Percentiles rank a stretch among this genome's conserved stretches.
phyloP scores from a whole-genome alignment of 2,329 filamentous ascomycete genomes.

The Fusarium buxicola region DNA sequence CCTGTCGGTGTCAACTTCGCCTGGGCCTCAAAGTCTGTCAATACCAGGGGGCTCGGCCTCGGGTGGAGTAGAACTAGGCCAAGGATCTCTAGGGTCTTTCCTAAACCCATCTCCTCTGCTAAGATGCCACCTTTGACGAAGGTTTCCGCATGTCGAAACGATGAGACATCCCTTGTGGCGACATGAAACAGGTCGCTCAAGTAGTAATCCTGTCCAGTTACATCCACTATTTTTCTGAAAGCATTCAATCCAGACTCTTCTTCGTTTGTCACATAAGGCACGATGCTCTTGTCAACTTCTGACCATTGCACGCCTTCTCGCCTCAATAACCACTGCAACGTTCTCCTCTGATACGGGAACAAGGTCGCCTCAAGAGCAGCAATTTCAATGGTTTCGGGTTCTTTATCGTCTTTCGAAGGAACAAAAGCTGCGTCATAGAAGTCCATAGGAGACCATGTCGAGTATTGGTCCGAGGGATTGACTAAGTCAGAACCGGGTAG shows the following conservation, averaged over 20 bases:
- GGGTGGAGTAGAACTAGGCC: conserved; percentile 74
- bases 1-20: conserved; percentile 60
- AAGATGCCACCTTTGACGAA: conserved; percentile 71
- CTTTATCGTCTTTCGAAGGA: conserved; percentile 60
- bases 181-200: conserved; percentile 73
- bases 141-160: conserved; percentile 58
- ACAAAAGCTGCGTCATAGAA: conserved; percentile 79
- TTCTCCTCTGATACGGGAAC: conserved; percentile 78
- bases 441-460: conserved; percentile 59
- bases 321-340: conserved; percentile 75
- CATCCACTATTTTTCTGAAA: conserved; percentile 52
- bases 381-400: conserved; percentile 55
- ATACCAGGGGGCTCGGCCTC: conserved; percentile 52
- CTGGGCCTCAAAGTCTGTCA: conserved; percentile 33
- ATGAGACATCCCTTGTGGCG: conserved; percentile 61
- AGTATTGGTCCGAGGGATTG: neutral
- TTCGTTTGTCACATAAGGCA: conserved; percentile 25
- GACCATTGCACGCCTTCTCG: conserved; percentile 71
- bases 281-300: conserved; percentile 26
- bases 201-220: conserved; percentile 56
- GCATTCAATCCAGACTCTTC: conserved; percentile 30
- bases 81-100: conserved; percentile 83
- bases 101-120: conserved; percentile 85
- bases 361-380: conserved; percentile 62
- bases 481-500: conserved; percentile 39